phyloP scores from a whole-genome alignment of 345 rosid genomes.

The Salix exigua region DNA sequence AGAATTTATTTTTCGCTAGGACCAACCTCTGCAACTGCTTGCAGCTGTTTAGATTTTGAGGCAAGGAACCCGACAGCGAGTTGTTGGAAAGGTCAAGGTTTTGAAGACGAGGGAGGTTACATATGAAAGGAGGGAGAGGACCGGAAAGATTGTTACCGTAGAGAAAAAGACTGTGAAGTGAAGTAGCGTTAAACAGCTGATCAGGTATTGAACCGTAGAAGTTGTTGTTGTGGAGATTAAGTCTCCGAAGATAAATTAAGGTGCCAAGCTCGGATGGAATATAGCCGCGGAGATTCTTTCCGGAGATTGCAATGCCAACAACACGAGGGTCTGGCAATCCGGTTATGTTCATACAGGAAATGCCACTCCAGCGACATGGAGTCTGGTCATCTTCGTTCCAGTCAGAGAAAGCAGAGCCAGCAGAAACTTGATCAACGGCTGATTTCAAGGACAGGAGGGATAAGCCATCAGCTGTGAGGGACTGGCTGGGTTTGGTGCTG shows the following conservation, averaged over 20 bases:
- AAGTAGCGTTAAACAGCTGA: constrained; percentile 79
- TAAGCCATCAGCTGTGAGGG: constrained; percentile 86
- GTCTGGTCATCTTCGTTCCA: constrained; percentile 77
- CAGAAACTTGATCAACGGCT: constrained; percentile 53
- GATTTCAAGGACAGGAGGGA: constrained; percentile 86
- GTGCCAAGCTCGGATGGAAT: constrained; percentile 93
- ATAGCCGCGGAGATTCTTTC: constrained; percentile 68
- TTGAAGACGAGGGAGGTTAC: constrained; percentile 69
- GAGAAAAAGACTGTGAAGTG: constrained; percentile 78
- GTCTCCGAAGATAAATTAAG: constrained; percentile 68
- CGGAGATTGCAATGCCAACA: constrained; percentile 70
- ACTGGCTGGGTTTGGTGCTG: constrained; percentile 9
- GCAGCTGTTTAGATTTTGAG: constrained; percentile 53
- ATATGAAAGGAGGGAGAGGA: constrained; percentile 66
- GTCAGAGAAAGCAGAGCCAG: constrained; percentile 53
- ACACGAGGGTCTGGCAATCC: constrained; percentile 58
- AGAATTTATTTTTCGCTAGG: constrained; percentile 58
- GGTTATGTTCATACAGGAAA: constrained; percentile 74
- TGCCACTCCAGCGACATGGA: constrained; percentile 87
- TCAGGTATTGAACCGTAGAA: constrained; percentile 71
- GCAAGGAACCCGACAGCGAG: constrained; percentile 67
- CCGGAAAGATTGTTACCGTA: constrained; percentile 85
- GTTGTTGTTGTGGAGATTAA: constrained; percentile 72
- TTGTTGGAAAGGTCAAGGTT: constrained; percentile 82
- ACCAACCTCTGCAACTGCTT: constrained; percentile 75